These are phyloP conservation scores for Corallochytrium limacisporum DNA, from an alignment of 78 protist species.

Conservation along the genomic window DNA sequence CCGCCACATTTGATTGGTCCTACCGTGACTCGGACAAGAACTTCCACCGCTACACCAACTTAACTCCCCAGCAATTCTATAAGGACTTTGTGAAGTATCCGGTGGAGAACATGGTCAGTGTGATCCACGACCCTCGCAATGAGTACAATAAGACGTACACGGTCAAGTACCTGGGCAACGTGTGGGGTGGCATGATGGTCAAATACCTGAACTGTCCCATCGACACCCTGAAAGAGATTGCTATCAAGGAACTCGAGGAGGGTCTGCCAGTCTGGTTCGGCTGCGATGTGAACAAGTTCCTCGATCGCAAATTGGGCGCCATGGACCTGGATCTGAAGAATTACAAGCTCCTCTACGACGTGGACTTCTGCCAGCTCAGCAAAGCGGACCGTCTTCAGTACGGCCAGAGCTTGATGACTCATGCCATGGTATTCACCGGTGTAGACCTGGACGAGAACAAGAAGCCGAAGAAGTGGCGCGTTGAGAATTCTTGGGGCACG, in stretches of 20 bases:
- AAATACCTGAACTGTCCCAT: constrained; percentile 7
- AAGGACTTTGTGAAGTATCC: too few relatives aligned
- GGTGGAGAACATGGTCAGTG: neutral
- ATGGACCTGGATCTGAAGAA: neutral
- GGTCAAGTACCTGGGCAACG: constrained; percentile 4
- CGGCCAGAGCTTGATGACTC: constrained; percentile 24
- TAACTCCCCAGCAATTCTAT: constrained; percentile 1
- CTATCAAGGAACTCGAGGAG: neutral
- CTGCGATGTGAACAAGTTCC: constrained; percentile 4
- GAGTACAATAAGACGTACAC: neutral
- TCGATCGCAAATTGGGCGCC: neutral
- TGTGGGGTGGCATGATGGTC: neutral
- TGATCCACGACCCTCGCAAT: constrained; percentile 25
- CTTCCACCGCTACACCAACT: neutral
- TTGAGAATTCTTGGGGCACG: constrained; percentile 17
- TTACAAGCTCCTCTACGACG: neutral
- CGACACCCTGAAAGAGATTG: neutral
- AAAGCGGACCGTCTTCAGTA: constrained; percentile 6
- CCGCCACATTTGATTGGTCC: neutral
- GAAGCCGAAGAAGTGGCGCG: constrained; percentile 1
- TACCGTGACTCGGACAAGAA: neutral
- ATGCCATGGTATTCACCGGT: constrained; percentile 40
- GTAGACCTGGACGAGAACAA: neutral
- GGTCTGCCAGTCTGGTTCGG: constrained; percentile 17
- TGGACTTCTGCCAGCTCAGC: neutral